Evolutionary conservation across 495 filamentous ascomycete genomes (phyloP), one percentile per base, ranked within the genome.

Genomic region (Penicillium coffeae): DNA sequence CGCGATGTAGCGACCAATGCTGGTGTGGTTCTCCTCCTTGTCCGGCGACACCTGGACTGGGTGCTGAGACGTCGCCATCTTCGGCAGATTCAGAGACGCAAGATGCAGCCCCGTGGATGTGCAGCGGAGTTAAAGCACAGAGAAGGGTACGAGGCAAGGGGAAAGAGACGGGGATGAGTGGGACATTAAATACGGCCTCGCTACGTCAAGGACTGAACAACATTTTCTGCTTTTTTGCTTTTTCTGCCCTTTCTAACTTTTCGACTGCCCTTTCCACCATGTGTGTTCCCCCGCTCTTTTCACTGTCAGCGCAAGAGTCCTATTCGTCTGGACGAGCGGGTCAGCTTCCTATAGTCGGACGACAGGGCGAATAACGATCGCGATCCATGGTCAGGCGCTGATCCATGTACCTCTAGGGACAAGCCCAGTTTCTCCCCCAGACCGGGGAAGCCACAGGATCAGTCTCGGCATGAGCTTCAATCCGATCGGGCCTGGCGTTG

Each of bases 1-100:
- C 9, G 73, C 65, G 21, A 88, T 56, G 58, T 94, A 95, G 38
- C 71, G 67, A 15, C 71, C 69, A 7, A 72, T 52, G n/a, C 76
- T 77, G 76, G 86, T 84, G 38, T n/a, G n/a, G n/a, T 73, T 44
- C 35, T 71, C 59, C 34, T 70, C 63, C 13, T 70, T 52, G 20
- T 63, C 59, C 12, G 68, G 52, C 43, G 52, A 56, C 14, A 20
- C 16, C 6, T 16, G 16, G 2, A 12, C 30, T 0, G 30, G 22
- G 2, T 7, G n/a, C n/a, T n/a, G 4, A 2, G 10, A 16, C 21
- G 27, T 9, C 6, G 42, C 16, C 25, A 30, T 30, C 10, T 30
- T 30, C 25, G 25, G 25, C 25, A 4, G 10, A 30, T 30, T 30
- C 5, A 30, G 25, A 30, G 5, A 30, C 25, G 25, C 5, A 5